Evolutionary conservation across 192 early-diverging fungal species (phyloP), one percentile per base, ranked within the genome.

Genomic region (Coemansia sp.): DNA sequence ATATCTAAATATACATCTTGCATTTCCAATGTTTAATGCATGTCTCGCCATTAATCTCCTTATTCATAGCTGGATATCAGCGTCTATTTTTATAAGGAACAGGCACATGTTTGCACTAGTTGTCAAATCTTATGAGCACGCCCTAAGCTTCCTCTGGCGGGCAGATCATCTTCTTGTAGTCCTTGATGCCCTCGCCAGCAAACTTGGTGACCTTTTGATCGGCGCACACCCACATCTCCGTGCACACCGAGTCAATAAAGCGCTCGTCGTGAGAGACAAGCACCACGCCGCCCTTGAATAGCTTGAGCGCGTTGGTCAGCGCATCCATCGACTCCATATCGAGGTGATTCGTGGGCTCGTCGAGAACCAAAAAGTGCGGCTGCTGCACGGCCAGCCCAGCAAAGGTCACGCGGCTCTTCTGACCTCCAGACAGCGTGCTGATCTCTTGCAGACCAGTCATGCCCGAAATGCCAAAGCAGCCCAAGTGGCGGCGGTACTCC

Each of bases 191-290:
- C 67, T 86, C 89, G 40, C 96, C 94, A 35, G 88, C 85, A 82
- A 98, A 99, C 70, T 91, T 90, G 56, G 76, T 85, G 60, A 99
- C 86, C 73, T 87, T 90, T 22, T 92, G 89, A 53, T 86, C 85
- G 31, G 92, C 89, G 77, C 98, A 99, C 14, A 98, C 89, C 98
- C 98, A 99, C 60, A 94, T 86, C 65, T 94, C 92, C 17, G 83
- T 88, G 81, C 91, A 91, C n/a, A 93, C 89, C 12, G 86, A 82
- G 69, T 87, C 87, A 57, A 99, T 98, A 68, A 99, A 91, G 32
- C 98, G 87, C 78, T 98, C 96, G 83, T 98, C 97, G 90, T 98
- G 98, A 60, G 92, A 94, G 43, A 99, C 97, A 61, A 99, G 88
- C 51, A 96, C 91, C 14, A 99, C 92, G 39, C 96, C 98, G 66